Conservation (phyloP, 352 stramenopile species). For the Globisporangium orthogonon region DNA sequence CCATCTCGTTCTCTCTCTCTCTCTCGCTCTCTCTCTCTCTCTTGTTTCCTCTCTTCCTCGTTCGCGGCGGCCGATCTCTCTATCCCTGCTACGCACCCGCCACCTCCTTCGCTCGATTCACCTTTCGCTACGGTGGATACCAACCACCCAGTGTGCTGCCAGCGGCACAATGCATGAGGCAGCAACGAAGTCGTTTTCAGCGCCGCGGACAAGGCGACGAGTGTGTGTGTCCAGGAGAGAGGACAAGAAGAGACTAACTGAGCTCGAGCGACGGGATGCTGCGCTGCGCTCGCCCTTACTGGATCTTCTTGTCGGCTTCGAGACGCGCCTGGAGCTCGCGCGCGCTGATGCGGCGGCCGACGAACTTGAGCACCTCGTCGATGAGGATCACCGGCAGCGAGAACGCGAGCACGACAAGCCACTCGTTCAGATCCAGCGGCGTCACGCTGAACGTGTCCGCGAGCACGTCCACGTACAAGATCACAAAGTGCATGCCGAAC, state of each 20-base stretch:
- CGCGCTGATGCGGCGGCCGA: conserved; percentile 78
- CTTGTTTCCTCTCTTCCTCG: background rate
- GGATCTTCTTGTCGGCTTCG: conserved; percentile 37
- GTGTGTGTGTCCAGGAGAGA: background rate
- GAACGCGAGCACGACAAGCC: conserved; percentile 89
- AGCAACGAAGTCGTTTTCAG: background rate
- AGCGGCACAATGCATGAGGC: background rate
- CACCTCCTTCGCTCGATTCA: too few relatives aligned
- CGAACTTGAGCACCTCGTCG: conserved; percentile 92
- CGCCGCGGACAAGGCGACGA: background rate
- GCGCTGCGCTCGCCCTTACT: conserved; percentile 18
- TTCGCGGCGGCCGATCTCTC: too few relatives aligned
- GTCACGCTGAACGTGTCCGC: conserved; percentile 92
- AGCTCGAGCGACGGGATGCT: background rate
- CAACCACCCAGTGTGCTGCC: background rate
- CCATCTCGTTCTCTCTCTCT: background rate
- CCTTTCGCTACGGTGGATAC: too few relatives aligned
- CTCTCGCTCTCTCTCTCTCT: background rate
- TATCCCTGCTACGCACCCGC: background rate
- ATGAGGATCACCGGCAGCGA: conserved; percentile 92
- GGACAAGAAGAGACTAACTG: background rate
- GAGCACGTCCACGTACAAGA: conserved; percentile 92
- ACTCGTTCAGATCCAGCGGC: conserved; percentile 89
- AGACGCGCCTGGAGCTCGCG: conserved; percentile 68
- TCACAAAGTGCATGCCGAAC: conserved; percentile 92